A percentile compares a stretch with the other conserved stretches of the same genome.
These are phyloP conservation scores for Botrytis galanthina DNA, from an alignment of 2,329 filamentous ascomycete species.

Conservation along the genomic window DNA sequence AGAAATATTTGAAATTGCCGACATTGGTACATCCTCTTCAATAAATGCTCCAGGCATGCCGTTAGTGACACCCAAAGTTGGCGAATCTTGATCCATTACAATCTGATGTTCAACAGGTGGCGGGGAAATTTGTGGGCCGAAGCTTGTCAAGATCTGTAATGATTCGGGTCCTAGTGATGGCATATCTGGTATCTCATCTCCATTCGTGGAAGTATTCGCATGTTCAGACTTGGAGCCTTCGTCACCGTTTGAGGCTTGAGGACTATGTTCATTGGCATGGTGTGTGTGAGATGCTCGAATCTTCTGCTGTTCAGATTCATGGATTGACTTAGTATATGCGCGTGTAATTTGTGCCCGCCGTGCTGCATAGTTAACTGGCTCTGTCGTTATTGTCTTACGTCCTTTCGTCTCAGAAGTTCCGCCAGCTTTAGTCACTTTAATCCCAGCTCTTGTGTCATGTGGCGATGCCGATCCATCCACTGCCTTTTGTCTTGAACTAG, in stretches of 20 bases:
- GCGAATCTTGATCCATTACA: slow-evolving; percentile 52
- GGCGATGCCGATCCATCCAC: slow-evolving; percentile 45
- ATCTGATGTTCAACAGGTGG: slow-evolving; percentile 14
- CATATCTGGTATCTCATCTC: slow-evolving; percentile 18
- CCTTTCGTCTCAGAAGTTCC: slow-evolving; percentile 39
- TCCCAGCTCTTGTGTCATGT: slow-evolving; percentile 31
- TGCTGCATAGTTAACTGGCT: slow-evolving; percentile 81
- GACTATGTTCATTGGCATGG: slow-evolving; percentile 30
- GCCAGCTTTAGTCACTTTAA: slow-evolving; percentile 34
- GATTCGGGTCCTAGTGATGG: slow-evolving; percentile 20
- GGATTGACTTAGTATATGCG: slow-evolving; percentile 80
- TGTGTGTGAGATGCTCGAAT: slow-evolving; percentile 45
- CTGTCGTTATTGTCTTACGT: slow-evolving; percentile 56
- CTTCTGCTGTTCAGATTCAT: slow-evolving; percentile 63
- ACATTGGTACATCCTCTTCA: slow-evolving; percentile 52
- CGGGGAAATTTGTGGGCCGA: slow-evolving; percentile 20
- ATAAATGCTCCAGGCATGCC: slow-evolving; percentile 61
- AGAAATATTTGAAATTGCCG: slow-evolving; percentile 59
- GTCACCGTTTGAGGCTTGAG: neutral
- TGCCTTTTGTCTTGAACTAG: slow-evolving; percentile 65
- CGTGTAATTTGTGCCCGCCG: slow-evolving; percentile 78
- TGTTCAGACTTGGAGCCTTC: neutral
- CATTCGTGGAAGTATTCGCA: neutral
- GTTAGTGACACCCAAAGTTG: slow-evolving; percentile 54
- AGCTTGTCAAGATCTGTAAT: slow-evolving; percentile 34